Evolutionary conservation across 75 land plant genomes (phyloP), one percentile per base, ranked within the genome.

Genomic region (Sequoiadendron giganteum): DNA sequence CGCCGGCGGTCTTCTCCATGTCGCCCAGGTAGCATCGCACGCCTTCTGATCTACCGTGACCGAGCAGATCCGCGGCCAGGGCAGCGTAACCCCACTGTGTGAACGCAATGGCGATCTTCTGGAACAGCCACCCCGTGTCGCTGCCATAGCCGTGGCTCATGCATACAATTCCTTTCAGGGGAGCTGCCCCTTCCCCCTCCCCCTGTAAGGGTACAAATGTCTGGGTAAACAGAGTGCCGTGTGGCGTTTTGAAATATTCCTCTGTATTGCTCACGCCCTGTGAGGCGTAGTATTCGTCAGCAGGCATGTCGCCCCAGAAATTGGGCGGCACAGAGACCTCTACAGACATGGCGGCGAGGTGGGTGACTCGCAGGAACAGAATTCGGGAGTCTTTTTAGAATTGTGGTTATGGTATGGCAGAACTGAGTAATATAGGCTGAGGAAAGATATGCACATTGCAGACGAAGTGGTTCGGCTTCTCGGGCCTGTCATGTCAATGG

Each of bases 81-180:
- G 94, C 95, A 32, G 95, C 98, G 90, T 96, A 96, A 36, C 98
- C 98, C 98, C 98, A 96, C 13, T 88, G 88, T 13, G 93, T 94
- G 88, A 78, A 91, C 89, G 72, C 75, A 34, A 97, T 94, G 88
- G 96, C 91, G 88, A 95, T 90, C 84, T 76, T 92, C 95, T 97
- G 99, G 94, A 97, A 96, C 85, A 92, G 48, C 99, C 99, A 97
- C 77, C 96, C 94, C 84, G 93, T 90, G 91, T 97, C 99, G 84
- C 98, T 94, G 87, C 95, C 96, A 89, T 97, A 97, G 90, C 99
- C 99, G 91, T 97, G 99, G 68, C 93, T 92, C 93, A 96, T 92
- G 90, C 88, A 96, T 3, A 97, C 94, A 40, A 93, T 36, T 86
- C 87, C 98, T 61, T 95, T 94, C 28, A 97, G 86, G n/a, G 90